Conservation (phyloP, 192 early-diverging fungal genomes). For the Haplosporangium gracile region DNA sequence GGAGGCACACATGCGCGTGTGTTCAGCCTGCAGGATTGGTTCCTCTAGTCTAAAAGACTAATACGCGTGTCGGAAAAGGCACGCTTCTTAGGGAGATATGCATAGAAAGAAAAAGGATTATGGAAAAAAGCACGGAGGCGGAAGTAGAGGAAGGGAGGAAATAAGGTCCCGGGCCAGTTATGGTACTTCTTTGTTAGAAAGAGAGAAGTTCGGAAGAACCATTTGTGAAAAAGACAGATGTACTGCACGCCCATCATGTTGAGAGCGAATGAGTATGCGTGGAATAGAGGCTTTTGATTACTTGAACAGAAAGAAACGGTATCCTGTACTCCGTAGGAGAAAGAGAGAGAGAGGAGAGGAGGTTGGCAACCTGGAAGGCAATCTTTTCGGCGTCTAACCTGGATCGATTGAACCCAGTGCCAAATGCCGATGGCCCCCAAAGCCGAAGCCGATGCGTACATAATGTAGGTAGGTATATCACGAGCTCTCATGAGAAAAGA, state of each 20-base stretch:
- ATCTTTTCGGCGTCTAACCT: neutral
- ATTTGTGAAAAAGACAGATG: neutral
- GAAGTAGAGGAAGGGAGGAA: neutral
- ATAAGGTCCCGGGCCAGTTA: neutral
- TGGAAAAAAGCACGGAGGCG: neutral
- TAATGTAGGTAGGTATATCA: too few species aligned
- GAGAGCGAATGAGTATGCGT: neutral
- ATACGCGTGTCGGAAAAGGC: neutral
- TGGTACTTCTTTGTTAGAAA: neutral
- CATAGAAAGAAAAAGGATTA: neutral
- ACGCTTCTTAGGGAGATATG: neutral
- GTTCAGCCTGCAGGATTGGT: neutral
- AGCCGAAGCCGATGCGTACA: too few species aligned
- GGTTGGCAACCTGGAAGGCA: neutral
- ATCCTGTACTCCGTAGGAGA: neutral
- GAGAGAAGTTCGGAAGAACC: neutral
- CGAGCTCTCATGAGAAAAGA: too few species aligned
- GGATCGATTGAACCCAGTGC: neutral
- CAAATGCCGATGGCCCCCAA: too few species aligned
- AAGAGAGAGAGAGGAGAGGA: neutral
- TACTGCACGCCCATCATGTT: slow-evolving; percentile 5
- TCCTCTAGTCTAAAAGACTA: neutral
- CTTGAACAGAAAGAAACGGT: neutral
- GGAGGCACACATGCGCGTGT: neutral
- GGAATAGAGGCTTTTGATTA: neutral